A percentile compares a stretch with the other conserved stretches of the same genome.
These are phyloP conservation scores for Candida krabiensis DNA, from an alignment of 805 yeast species.

Conservation along the genomic window DNA sequence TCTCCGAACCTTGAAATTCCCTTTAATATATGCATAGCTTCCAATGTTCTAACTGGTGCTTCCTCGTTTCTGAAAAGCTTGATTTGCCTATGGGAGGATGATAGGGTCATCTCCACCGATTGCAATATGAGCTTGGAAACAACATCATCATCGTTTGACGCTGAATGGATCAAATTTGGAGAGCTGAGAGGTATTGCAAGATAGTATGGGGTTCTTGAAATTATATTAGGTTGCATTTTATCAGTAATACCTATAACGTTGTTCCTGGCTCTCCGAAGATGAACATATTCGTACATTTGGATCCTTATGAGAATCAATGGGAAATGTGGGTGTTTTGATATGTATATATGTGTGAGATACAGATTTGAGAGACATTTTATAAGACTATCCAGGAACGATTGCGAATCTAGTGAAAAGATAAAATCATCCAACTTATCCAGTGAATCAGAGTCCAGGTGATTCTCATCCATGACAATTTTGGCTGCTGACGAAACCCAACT, in stretches of 20 bases:
- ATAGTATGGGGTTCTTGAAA: conserved; percentile 62
- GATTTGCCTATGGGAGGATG: conserved; percentile 43
- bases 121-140: conserved; percentile 58
- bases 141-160: conserved; percentile 37
- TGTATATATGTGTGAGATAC: conserved; percentile 64
- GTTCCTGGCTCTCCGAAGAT: conserved; percentile 13
- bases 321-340: conserved; percentile 61
- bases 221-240: conserved; percentile 38
- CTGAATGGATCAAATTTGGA: conserved; percentile 61
- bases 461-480: conserved; percentile 28
- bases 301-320: conserved; percentile 63
- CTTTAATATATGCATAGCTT: conserved; percentile 54
- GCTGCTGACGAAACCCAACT: conserved; percentile 52
- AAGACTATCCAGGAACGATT: conserved; percentile 47
- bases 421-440: conserved; percentile 30
- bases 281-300: conserved; percentile 60
- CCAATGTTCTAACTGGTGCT: conserved; percentile 45
- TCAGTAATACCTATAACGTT: conserved; percentile 2
- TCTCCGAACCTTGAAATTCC: conserved; percentile 64
- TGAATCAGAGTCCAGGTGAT: conserved; percentile 15
- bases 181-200: conserved; percentile 68
- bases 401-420: conserved; percentile 46
- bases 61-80: conserved; percentile 37
- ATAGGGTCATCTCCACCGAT: conserved; percentile 54
- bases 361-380: conserved; percentile 47